Evolutionary conservation across 257 asterid genomes (phyloP).

Genomic region (Solanum raphanifolium): DNA sequence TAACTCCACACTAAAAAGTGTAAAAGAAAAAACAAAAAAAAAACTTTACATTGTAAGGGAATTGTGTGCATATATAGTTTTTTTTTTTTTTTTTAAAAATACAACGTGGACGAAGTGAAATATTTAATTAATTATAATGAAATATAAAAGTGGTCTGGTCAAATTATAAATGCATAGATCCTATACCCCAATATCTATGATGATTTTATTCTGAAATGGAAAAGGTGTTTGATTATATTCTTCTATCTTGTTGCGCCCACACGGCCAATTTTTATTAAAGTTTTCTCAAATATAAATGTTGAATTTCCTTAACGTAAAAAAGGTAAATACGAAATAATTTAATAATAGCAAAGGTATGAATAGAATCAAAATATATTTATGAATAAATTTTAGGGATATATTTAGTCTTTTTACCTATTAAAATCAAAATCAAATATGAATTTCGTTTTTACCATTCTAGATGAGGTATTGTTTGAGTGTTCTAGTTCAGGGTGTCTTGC

Average conservation of each 20-base stretch:
- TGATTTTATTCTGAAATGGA: neutral
- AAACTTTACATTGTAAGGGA: neutral
- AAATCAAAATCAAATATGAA: too few relatives aligned
- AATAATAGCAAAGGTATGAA: neutral
- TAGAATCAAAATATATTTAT: neutral
- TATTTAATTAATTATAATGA: neutral
- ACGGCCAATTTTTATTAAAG: too few relatives aligned
- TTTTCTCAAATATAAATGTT: neutral
- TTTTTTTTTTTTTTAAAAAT: too few relatives aligned
- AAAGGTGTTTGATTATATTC: neutral
- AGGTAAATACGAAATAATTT: too few relatives aligned
- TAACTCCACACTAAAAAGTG: neutral
- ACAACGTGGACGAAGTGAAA: neutral
- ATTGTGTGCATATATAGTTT: neutral
- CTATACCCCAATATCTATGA: neutral
- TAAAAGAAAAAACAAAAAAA: too few relatives aligned
- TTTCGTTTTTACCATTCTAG: too few relatives aligned
- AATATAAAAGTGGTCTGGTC: neutral
- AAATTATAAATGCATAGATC: neutral
- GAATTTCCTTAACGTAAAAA: too few relatives aligned
- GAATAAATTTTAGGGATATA: neutral
- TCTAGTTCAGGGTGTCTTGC: too few relatives aligned
- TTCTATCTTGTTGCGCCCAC: neutral
- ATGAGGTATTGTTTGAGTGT: too few relatives aligned
- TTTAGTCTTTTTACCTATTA: too few relatives aligned